A percentile compares a stretch with the other conserved stretches of the same genome.
phyloP scores from a whole-genome alignment of 768 basidiomycete species.

The Lactarius tabidus region DNA sequence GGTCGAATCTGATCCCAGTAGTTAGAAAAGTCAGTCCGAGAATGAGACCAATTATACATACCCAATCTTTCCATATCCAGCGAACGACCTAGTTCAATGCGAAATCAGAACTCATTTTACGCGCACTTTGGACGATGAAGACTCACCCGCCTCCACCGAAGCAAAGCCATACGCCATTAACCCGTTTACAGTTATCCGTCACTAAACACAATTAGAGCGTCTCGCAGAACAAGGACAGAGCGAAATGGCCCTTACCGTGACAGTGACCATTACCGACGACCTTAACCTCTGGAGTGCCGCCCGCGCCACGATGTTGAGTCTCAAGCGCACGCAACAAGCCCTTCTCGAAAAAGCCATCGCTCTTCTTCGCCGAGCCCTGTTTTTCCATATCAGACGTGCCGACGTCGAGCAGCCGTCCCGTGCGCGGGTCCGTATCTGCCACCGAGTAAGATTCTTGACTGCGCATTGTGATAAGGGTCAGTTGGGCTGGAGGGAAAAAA shows the following conservation, averaged over 20 bases:
- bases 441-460: constrained; percentile 72
- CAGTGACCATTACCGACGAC: constrained; percentile 88
- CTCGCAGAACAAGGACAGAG: neutral
- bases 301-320: constrained; percentile 53
- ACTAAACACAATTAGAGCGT: constrained; percentile 46
- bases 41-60: constrained; percentile 31
- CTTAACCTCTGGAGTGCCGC: constrained; percentile 67
- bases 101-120: neutral
- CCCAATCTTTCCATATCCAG: constrained; percentile 78
- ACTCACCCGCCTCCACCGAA: constrained; percentile 81
- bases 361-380: constrained; percentile 60
- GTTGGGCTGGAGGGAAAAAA: neutral
- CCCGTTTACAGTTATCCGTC: constrained; percentile 83
- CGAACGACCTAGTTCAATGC: constrained; percentile 55
- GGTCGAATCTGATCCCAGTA: constrained; percentile 63
- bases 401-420: constrained; percentile 61
- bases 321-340: constrained; percentile 71
- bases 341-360: constrained; percentile 81
- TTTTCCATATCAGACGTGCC: constrained; percentile 60
- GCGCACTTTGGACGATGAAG: constrained; percentile 10
- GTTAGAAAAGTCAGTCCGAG: constrained; percentile 6
- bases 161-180: constrained; percentile 87
- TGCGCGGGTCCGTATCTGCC: constrained; percentile 61
- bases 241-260: constrained; percentile 51
- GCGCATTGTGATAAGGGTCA: constrained; percentile 9